Evolutionary conservation across 257 asterid species (phyloP), one percentile per base, ranked within the genome.

Genomic region (Leonotis leonurus): DNA sequence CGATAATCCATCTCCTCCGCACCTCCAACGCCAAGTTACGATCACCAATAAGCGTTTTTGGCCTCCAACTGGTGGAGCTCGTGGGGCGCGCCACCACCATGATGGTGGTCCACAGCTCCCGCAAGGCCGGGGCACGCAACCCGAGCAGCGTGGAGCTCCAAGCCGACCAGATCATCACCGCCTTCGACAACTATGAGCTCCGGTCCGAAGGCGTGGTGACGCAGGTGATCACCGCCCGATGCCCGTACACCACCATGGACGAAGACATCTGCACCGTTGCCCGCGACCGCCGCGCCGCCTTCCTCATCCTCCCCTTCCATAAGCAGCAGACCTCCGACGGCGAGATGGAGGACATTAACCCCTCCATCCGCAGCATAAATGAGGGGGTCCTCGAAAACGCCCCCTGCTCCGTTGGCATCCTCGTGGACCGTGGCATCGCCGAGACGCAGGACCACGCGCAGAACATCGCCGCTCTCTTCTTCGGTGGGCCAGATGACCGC

Each of bases 401-500:
- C 1, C 91, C 97, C 5, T 92, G 99, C 76, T 85, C 97, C 0
- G 96, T 92, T 3, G 99, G 97, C 26, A 79, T 92, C 46, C 69
- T 92, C 29, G 64, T 87, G 1, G 90, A 85, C 43, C 76, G 90
- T 29, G 95, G 95, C 10, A 59, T 48, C 16, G 59, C 75, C 0
- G 85, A 78, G 49, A 13, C 73, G 0, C 72, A 73, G 0, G 77
- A 78, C 40, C 73, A 62, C 1, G 82, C 89, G 2, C 64, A 63
- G n/a, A 82, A 78, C 41, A 68, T 90, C 7, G 81, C 75, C 1
- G 65, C 86, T 65, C 51, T 90, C 1, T 90, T 58, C 65, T 90
- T 90, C 4, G 96, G 97, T 0, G 97, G 97, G 11, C 81, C 94
- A 0, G 97, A 90, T 45, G 96, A 90, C 35, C 79, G 95, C n/a